These are phyloP conservation scores for Peronospora destructor DNA, from an alignment of 352 stramenopile genomes.

Conservation along the genomic window DNA sequence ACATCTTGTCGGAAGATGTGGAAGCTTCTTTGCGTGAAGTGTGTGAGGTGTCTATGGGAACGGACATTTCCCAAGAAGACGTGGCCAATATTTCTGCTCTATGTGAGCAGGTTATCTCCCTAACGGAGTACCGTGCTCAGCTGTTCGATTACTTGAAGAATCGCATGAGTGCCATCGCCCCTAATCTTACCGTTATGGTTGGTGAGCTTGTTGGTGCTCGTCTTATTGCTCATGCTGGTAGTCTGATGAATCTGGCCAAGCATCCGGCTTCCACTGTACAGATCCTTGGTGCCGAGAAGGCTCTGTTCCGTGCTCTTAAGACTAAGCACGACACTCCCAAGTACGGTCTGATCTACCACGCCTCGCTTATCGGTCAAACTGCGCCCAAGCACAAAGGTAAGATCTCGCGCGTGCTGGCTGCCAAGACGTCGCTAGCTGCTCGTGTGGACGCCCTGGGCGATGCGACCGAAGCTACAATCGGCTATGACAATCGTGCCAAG, in stretches of 20 bases:
- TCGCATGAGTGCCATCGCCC: slow-evolving; percentile 99
- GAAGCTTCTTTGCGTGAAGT: slow-evolving; percentile 95
- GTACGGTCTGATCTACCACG: slow-evolving; percentile 99
- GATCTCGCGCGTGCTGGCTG: slow-evolving; percentile 96
- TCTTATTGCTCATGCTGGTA: slow-evolving; percentile 98
- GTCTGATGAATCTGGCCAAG: slow-evolving; percentile 99
- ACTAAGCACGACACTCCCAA: slow-evolving; percentile 99
- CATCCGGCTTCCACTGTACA: slow-evolving; percentile 97
- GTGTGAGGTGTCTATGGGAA: slow-evolving; percentile 99
- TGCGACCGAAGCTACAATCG: slow-evolving; percentile 92
- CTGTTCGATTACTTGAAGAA: slow-evolving; percentile 99
- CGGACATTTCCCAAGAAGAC: slow-evolving; percentile 98
- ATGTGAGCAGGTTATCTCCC: slow-evolving; percentile 87
- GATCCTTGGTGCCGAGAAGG: slow-evolving; percentile 99
- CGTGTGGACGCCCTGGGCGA: slow-evolving; percentile 99
- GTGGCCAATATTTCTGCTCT: slow-evolving; percentile 95
- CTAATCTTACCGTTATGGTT: slow-evolving; percentile 99
- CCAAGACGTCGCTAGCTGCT: slow-evolving; percentile 97
- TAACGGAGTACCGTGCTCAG: slow-evolving; percentile 89
- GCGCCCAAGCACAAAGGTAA: slow-evolving; percentile 99
- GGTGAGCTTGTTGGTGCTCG: slow-evolving; percentile 97
- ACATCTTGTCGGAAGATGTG: slow-evolving; percentile 85
- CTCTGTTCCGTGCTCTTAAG: slow-evolving; percentile 99
- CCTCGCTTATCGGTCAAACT: slow-evolving; percentile 97
- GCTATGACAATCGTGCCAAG: slow-evolving; percentile 96